Conservation (phyloP, 371 early-diverging fungal species). For the Mucor plumbeus region DNA sequence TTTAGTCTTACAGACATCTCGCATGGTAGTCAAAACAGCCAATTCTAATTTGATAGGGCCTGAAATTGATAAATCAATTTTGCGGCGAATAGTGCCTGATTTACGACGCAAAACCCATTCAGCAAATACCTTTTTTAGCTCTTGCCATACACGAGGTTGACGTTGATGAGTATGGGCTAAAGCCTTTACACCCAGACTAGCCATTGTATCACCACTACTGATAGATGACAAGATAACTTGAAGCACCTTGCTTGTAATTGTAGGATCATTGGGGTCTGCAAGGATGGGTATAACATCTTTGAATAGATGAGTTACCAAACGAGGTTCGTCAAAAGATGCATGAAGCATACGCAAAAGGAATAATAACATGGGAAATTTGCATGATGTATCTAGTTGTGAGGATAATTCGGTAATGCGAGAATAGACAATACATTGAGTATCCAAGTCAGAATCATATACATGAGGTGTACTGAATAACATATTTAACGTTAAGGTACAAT, state of each 20-base stretch:
- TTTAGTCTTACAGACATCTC: slow-evolving; percentile 51
- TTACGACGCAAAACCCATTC: slow-evolving; percentile 62
- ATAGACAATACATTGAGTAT: neutral
- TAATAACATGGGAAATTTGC: slow-evolving; percentile 52
- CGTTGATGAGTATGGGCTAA: slow-evolving; percentile 49
- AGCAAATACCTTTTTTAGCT: slow-evolving; percentile 55
- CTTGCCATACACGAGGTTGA: slow-evolving; percentile 67
- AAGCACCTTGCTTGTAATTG: slow-evolving; percentile 56
- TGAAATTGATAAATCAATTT: slow-evolving; percentile 25
- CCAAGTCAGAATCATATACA: slow-evolving; percentile 4
- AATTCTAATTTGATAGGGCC: slow-evolving; percentile 58
- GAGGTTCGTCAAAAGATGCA: slow-evolving; percentile 35
- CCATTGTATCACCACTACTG: slow-evolving; percentile 39
- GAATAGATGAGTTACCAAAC: slow-evolving; percentile 41
- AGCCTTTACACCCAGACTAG: slow-evolving; percentile 56
- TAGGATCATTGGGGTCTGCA: slow-evolving; percentile 54
- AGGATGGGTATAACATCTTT: slow-evolving; percentile 52
- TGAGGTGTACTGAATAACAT: slow-evolving; percentile 23
- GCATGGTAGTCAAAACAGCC: slow-evolving; percentile 57
- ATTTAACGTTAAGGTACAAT: neutral
- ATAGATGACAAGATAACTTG: slow-evolving; percentile 52
- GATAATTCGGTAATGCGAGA: slow-evolving; percentile 9
- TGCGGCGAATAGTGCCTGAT: slow-evolving; percentile 29
- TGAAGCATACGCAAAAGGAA: slow-evolving; percentile 56
- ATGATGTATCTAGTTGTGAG: slow-evolving; percentile 12